These are phyloP conservation scores for Scutellaria baicalensis DNA, from an alignment of 257 asterid genomes.

Conservation along the genomic window DNA sequence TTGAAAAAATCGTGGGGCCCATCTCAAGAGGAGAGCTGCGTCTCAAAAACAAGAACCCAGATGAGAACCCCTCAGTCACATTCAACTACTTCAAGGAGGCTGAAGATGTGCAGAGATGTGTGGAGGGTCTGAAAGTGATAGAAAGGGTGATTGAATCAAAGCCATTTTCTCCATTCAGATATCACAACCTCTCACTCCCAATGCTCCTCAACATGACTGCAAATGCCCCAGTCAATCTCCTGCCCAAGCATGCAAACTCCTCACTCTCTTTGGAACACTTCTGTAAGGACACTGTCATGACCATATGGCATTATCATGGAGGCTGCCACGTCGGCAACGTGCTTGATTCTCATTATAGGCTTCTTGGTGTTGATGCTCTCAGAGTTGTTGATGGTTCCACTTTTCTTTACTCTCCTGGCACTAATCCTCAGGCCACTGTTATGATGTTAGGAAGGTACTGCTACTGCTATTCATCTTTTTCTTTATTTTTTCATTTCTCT, in stretches of 20 bases:
- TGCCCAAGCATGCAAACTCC: conserved; percentile 53
- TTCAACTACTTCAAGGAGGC: conserved; percentile 75
- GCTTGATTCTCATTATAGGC: conserved; percentile 48
- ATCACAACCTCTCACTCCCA: conserved; percentile 29
- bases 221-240: conserved; percentile 44
- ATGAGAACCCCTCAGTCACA: conserved; percentile 62
- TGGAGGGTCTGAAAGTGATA: conserved; percentile 48
- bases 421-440: conserved; percentile 93
- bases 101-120: conserved; percentile 57
- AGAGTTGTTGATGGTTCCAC: conserved; percentile 88
- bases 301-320: conserved; percentile 94
- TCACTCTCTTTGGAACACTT: conserved; percentile 65
- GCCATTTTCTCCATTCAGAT: conserved; percentile 44
- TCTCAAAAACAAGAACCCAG: conserved; percentile 42
- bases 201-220: conserved; percentile 69
- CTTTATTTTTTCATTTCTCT: background rate
- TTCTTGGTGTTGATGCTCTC: conserved; percentile 47
- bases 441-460: conserved; percentile 91
- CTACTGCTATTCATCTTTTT: background rate
- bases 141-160: conserved; percentile 56
- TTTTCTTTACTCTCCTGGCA: conserved; percentile 63
- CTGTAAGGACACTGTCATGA: conserved; percentile 83
- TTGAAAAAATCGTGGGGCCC: conserved; percentile 73
- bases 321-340: conserved; percentile 70
- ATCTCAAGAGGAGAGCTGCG: conserved; percentile 53